Evolutionary conservation across 164 flowering plant genomes (phyloP), one percentile per base, ranked within the genome.

Genomic region (Tetrastigma voinierianum): DNA sequence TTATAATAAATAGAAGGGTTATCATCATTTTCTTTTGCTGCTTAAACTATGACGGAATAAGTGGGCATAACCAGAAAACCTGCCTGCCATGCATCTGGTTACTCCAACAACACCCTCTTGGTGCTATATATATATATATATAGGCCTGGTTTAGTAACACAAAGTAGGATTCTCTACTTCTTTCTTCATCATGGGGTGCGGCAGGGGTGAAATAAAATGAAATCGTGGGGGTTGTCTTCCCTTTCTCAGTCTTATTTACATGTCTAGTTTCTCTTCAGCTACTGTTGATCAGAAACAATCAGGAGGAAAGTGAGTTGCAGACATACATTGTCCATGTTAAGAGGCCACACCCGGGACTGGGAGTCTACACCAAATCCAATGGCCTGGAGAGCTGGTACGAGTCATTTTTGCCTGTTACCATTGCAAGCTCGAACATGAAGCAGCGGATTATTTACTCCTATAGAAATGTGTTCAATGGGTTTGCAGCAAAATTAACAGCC

Each of bases 401-500:
- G 23, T 74, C 81, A 4, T 68, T 74, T 10, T 43, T 77, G 55
- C 81, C 77, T 7, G 20, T 2, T 15, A 46, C 51, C 13, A 17
- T 13, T 2, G 44, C 61, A 9, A 64, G 48, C 64, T 61, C 65
- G 23, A 20, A 6, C 48, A 32, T 40, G 46, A 20, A 57, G 46
- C 43, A 51, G 5, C 70, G 72, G 0, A 24, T 77, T 40, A 49
- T 74, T 2, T 40, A 64, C 19, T 54, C 75, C 3, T 77, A 74
- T 60, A 45, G 24, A 23, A 55, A 71, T 21, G 79, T 68, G 16
- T 4, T 59, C 15, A 61, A 43, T 4, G 80, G 83, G 1, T 80
- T 77, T 48, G 79, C 84, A 2, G 79, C 74, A 13, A 70, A 68
- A 46, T 45, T 81, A n/a, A 67, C 82, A 2, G 51, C 59, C 2